Percentiles rank a stretch among this genome's conserved stretches.
Evolutionary conservation across 2,329 filamentous ascomycete genomes (phyloP).

Genomic region (Volutella citrinella): DNA sequence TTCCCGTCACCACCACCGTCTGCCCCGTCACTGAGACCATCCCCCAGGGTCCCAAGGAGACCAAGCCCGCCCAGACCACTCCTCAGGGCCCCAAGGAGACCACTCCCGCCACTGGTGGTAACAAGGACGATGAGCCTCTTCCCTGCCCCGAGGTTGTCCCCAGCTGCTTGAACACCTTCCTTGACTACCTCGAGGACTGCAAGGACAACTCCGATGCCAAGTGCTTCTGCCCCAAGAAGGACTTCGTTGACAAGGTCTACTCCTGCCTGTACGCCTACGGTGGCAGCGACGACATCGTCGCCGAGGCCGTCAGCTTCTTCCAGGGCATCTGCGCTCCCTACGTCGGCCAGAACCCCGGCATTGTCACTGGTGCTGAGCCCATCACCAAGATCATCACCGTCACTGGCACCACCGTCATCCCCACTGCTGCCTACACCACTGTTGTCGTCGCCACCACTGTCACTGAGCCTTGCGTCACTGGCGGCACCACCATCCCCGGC

Average conservation of each 20-base stretch:
- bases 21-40: slow-evolving; percentile 58
- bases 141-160: slow-evolving; percentile 72
- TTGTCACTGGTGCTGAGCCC: slow-evolving; percentile 71
- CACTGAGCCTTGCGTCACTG: slow-evolving; percentile 48
- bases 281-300: slow-evolving; percentile 61
- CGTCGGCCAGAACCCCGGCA: slow-evolving; percentile 74
- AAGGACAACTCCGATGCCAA: slow-evolving; percentile 74
- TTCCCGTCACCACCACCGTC: slow-evolving; percentile 58
- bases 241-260: slow-evolving; percentile 78
- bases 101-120: slow-evolving; percentile 27
- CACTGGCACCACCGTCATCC: slow-evolving; percentile 49
- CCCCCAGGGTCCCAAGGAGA: slow-evolving; percentile 13
- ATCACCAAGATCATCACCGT: slow-evolving; percentile 60
- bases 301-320: slow-evolving; percentile 76
- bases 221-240: slow-evolving; percentile 82
- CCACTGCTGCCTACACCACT: slow-evolving; percentile 48
- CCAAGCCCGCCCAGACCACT: slow-evolving; percentile 13
- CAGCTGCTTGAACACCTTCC: slow-evolving; percentile 88
- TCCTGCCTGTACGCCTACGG: slow-evolving; percentile 78
- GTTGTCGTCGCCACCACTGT: slow-evolving; percentile 47
- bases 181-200: slow-evolving; percentile 67
- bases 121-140: slow-evolving; percentile 36
- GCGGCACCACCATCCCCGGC: slow-evolving; percentile 44
- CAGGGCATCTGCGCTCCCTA: slow-evolving; percentile 84
- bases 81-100: too few relatives aligned